Percentiles rank a stretch among this genome's conserved stretches.
phyloP scores from a whole-genome alignment of 208 protist genomes.

The Trypanosoma conorhini region DNA sequence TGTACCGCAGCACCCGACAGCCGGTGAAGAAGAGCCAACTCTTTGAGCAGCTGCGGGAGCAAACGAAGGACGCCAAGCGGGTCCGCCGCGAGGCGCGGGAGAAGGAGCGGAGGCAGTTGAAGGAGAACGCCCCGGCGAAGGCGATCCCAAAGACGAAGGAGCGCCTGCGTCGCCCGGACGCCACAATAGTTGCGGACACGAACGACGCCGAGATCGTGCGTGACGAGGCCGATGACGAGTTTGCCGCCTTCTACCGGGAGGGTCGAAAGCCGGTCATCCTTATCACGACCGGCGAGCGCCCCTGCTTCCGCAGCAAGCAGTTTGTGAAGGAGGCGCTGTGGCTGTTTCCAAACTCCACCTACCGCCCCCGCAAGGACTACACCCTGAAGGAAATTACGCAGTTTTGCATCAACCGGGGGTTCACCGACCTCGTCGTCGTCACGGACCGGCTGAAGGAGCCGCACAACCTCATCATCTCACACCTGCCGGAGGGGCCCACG shows the following conservation, averaged over 20 bases:
- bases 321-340: conserved; percentile 90
- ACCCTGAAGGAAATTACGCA: conserved; percentile 92
- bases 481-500: conserved; percentile 89
- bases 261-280: conserved; percentile 74
- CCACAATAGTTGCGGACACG: conserved; percentile 73
- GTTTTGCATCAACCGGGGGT: conserved; percentile 87
- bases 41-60: conserved; percentile 82
- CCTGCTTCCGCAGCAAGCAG: conserved; percentile 80
- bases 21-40: conserved; percentile 85
- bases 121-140: conserved; percentile 78
- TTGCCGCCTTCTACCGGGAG: conserved; percentile 75
- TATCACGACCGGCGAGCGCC: conserved; percentile 90
- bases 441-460: conserved; percentile 88
- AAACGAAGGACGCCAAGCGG: conserved; percentile 91
- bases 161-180: conserved; percentile 68
- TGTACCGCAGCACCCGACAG: conserved; percentile 83
- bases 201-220: conserved; percentile 79
- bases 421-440: conserved; percentile 90
- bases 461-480: conserved; percentile 86
- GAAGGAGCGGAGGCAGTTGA: conserved; percentile 66
- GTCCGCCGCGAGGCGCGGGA: conserved; percentile 79
- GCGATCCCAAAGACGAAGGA: conserved; percentile 89
- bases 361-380: conserved; percentile 87
- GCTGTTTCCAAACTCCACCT: conserved; percentile 89
- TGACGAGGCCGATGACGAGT: conserved; percentile 92